Base-by-base conservation (phyloP, 2,329 filamentous ascomycete species). In the Apiospora koreana region DNA sequence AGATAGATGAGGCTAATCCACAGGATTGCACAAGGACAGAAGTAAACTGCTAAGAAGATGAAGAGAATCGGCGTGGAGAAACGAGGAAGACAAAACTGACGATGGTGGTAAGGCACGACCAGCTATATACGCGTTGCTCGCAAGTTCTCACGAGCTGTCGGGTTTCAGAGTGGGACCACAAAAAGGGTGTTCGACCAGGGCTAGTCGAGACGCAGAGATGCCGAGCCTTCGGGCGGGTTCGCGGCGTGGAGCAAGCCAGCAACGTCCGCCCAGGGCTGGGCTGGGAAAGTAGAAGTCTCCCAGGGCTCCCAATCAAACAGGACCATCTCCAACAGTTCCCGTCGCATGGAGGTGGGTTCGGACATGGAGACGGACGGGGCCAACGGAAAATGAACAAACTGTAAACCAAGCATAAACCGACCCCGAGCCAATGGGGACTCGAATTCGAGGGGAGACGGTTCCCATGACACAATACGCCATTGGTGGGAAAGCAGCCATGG, bases 11-110 rank as follows among this genome's bases (percentile, higher is more conserved):
- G 42, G 66, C 66, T 48, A 68, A 77, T 77, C 75, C 74, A 73
- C 76, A 73, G 76, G 76, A 78, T 75, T 76, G 72, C 72, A 68
- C 69, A 69, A 65, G 68, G 69, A 77, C 76, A 70, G 76, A 69
- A 74, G 72, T 68, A 23, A 70, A 72, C 66, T 70, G 48, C 71
- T 70, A 64, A 72, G 68, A 65, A 69, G 69, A 67, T 62, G 75
- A 76, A 73, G 71, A 69, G 74, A 73, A 74, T 73, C 73, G 74
- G 73, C 73, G 71, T 73, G 71, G 43, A 43, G 50, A 45, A 58
- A 67, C 31, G 64, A 10, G 65, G 23, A 64, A 41, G 25, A 41
- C 45, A 69, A 62, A 62, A 67, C 54, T 70, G 35, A 69, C 68
- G 69, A 43, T 38, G 38, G 28, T 31, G 65, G 58, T 43, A 45